Evolutionary conservation across 768 basidiomycete species (phyloP).

Genomic region (Sporobolomyces roseus): DNA sequence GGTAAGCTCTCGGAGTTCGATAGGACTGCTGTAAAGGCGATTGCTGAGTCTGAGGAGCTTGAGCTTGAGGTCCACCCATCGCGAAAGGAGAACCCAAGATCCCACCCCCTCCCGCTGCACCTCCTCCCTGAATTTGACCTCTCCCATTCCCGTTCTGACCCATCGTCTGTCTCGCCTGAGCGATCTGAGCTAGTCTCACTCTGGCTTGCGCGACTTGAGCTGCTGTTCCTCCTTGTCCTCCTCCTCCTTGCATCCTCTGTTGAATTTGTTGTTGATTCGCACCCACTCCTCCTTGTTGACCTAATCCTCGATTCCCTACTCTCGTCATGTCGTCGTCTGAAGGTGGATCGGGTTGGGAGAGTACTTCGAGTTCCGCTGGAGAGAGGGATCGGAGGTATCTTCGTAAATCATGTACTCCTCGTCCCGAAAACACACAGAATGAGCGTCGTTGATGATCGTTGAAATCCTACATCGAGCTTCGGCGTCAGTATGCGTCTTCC

Average conservation of each 20-base stretch:
- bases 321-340: slow-evolving; percentile 1
- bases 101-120: not conserved
- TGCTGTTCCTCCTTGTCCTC: not conserved
- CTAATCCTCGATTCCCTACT: not conserved
- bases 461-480: slow-evolving; percentile 90
- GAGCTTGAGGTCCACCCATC: not conserved
- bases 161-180: slow-evolving; percentile 7
- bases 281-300: no score
- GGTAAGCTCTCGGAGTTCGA: not conserved
- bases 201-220: slow-evolving; percentile 5
- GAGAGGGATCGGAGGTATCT: slow-evolving; percentile 56
- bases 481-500: no score
- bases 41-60: no score
- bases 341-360: slow-evolving; percentile 18
- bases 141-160: not conserved
- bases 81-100: not conserved
- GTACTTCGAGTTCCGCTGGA: not conserved
- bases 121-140: not conserved
- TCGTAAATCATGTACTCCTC: slow-evolving; percentile 77
- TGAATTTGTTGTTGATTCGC: no score
- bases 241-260: not conserved
- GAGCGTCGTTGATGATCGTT: slow-evolving; percentile 79
- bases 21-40: no score
- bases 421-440: slow-evolving; percentile 95
- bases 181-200: slow-evolving; percentile 13